Conservation (phyloP, 768 basidiomycete species). For the Crepidotus variabilis region DNA sequence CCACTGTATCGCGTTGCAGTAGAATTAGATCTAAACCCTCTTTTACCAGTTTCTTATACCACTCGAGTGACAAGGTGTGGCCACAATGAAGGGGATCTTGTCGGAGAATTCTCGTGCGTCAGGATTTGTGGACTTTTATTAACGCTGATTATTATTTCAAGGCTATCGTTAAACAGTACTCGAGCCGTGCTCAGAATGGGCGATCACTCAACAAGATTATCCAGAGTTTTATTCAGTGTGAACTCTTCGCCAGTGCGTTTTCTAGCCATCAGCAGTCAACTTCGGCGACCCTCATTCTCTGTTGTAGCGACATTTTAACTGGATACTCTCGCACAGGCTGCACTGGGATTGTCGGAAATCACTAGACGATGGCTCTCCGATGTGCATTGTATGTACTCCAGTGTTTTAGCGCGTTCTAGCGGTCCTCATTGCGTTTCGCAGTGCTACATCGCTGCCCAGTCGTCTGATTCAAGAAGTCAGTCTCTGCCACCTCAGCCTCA, state of each 20-base stretch:
- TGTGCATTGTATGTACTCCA: conserved; percentile 37
- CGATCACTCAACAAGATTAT: conserved; percentile 33
- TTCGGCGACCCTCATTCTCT: too few species aligned
- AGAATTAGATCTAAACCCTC: conserved; percentile 40
- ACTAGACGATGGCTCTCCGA: conserved; percentile 42
- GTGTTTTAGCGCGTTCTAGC: not conserved
- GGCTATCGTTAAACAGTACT: conserved; percentile 37
- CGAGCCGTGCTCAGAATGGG: conserved; percentile 39
- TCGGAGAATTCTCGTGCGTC: conserved; percentile 36
- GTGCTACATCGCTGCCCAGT: conserved; percentile 6
- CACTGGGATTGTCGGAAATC: conserved; percentile 44
- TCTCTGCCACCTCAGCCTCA: not conserved
- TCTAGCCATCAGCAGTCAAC: too few species aligned
- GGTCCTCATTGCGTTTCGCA: not conserved
- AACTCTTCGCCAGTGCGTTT: conserved; percentile 27
- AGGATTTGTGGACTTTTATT: conserved; percentile 21
- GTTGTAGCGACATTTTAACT: conserved; percentile 35
- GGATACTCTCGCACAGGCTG: conserved; percentile 33
- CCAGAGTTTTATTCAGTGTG: conserved; percentile 32
- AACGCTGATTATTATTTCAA: conserved; percentile 7
- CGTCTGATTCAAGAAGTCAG: not conserved
- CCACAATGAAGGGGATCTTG: conserved; percentile 20
- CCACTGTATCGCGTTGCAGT: conserved; percentile 41
- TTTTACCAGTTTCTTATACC: conserved; percentile 40
- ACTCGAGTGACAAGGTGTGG: conserved; percentile 32